phyloP scores from a whole-genome alignment of 2,329 filamentous ascomycete genomes.

The Lachnellula hyalina region DNA sequence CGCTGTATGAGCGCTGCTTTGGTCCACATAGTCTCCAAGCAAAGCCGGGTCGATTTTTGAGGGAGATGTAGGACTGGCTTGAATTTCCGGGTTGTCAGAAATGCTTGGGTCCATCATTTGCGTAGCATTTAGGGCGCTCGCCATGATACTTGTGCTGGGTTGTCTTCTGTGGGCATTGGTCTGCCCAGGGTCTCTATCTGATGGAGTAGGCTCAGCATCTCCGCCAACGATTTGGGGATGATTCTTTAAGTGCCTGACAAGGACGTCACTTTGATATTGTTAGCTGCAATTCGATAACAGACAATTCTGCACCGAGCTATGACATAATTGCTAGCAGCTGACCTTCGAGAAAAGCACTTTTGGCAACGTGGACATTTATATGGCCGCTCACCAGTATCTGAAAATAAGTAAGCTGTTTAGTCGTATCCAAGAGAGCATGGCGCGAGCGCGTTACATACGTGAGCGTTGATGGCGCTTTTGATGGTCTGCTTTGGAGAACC shows the following conservation, averaged over 20 bases:
- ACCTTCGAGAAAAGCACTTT: constrained; percentile 51
- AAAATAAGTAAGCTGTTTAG: constrained; percentile 18
- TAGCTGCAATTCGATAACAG: background rate
- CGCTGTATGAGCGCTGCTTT: constrained; percentile 11
- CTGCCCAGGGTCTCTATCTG: constrained; percentile 14
- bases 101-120: background rate
- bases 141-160: constrained; percentile 3
- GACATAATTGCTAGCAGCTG: constrained; percentile 26
- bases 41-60: constrained; percentile 22
- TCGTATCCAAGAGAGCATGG: background rate
- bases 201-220: constrained; percentile 17
- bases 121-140: background rate
- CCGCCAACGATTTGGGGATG: constrained; percentile 20
- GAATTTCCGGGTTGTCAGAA: background rate
- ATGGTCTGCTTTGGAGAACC: constrained; percentile 51
- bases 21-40: constrained; percentile 11
- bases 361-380: constrained; percentile 49
- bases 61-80: constrained; percentile 8
- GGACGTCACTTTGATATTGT: constrained; percentile 20
- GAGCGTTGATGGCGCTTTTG: constrained; percentile 50
- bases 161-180: constrained; percentile 6
- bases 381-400: constrained; percentile 50
- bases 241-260: constrained; percentile 24
- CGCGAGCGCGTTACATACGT: constrained; percentile 36
- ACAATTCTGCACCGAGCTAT: constrained; percentile 10